These are phyloP conservation scores for Phytophthora sojae DNA, from an alignment of 352 stramenopile genomes.

Conservation along the genomic window DNA sequence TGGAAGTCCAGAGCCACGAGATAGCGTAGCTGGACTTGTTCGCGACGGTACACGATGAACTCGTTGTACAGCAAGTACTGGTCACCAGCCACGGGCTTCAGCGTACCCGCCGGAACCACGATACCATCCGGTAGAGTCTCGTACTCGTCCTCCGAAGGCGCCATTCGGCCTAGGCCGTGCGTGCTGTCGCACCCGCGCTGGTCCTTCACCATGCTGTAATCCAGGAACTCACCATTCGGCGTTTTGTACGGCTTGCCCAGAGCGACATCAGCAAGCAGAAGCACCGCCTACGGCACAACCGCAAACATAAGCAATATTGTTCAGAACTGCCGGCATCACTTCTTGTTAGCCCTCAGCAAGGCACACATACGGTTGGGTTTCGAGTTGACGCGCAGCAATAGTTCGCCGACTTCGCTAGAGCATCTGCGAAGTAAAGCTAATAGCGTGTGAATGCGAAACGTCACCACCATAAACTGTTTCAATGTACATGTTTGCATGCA, in stretches of 20 bases:
- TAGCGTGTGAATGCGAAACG: background rate
- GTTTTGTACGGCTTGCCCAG: constrained; percentile 39
- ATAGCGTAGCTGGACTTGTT: constrained; percentile 56
- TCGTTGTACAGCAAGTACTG: constrained; percentile 55
- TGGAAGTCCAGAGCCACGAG: constrained; percentile 39
- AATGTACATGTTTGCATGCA: background rate
- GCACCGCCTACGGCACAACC: constrained; percentile 23
- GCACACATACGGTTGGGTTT: constrained; percentile 35
- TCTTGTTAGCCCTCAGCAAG: background rate
- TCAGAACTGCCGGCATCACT: background rate
- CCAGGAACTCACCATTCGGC: constrained; percentile 28
- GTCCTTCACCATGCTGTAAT: constrained; percentile 35
- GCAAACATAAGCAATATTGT: background rate
- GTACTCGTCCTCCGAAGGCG: constrained; percentile 31
- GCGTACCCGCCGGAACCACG: constrained; percentile 41
- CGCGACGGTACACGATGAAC: constrained; percentile 54
- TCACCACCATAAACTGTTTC: background rate
- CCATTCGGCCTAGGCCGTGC: constrained; percentile 41
- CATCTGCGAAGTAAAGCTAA: constrained; percentile 80
- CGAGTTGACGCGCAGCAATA: constrained; percentile 56
- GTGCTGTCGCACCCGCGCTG: constrained; percentile 40
- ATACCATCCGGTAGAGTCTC: constrained; percentile 44
- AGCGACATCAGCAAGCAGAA: constrained; percentile 53
- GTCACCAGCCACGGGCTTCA: constrained; percentile 20
- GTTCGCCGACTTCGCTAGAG: constrained; percentile 53